phyloP scores from a whole-genome alignment of 2,329 filamentous ascomycete species.

The Xylaria digitata region DNA sequence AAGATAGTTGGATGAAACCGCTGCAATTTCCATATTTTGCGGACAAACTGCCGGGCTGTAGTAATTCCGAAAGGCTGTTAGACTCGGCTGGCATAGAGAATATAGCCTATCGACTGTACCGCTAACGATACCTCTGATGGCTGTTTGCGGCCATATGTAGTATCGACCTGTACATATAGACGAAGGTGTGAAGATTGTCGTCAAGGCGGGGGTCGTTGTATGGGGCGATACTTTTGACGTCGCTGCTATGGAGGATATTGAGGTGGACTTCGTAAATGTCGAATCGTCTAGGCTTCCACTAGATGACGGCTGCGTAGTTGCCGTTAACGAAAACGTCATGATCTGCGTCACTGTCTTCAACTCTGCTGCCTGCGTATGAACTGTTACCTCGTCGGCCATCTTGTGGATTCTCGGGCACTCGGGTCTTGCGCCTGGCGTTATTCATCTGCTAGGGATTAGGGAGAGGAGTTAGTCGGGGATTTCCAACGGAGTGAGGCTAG shows the following conservation, averaged over 20 bases:
- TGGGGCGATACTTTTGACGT: background rate
- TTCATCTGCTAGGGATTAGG: background rate
- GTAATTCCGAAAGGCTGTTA: background rate
- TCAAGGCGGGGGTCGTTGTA: constrained; percentile 1
- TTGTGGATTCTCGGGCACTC: background rate
- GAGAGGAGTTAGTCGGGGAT: background rate
- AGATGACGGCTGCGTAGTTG: background rate
- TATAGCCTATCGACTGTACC: constrained; percentile 15
- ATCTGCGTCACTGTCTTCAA: background rate
- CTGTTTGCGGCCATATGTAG: constrained; percentile 3
- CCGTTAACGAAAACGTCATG: background rate
- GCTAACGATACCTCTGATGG: constrained; percentile 6
- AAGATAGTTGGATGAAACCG: background rate
- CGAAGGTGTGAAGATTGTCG: constrained; percentile 28
- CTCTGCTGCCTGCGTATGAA: background rate
- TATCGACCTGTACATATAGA: constrained; percentile 1
- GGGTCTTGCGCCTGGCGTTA: too few relatives aligned
- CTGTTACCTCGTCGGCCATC: background rate
- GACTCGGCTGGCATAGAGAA: constrained; percentile 18
- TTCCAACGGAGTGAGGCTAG: too few relatives aligned
- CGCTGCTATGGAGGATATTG: background rate
- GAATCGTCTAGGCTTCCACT: background rate
- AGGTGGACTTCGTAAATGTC: background rate
- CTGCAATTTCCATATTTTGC: constrained; percentile 12
- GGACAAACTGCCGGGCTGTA: constrained; percentile 29